Evolutionary conservation across 495 filamentous ascomycete genomes (phyloP).

Genomic region (Podospora fimiseda): DNA sequence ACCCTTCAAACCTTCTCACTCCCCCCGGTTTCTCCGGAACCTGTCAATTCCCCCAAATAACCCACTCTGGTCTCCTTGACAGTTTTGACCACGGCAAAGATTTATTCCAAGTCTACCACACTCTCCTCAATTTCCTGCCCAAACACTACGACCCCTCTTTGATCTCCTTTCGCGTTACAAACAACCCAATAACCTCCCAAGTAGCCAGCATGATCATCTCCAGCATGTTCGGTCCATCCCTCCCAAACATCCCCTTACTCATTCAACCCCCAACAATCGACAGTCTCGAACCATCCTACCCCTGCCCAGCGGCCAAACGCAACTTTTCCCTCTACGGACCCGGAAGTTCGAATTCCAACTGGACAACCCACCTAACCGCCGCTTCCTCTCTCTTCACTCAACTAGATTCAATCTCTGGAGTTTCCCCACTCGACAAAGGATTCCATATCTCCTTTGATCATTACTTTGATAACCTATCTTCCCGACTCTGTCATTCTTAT

Average conservation of each 20-base stretch:
- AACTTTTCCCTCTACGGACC: slow-evolving; percentile 34
- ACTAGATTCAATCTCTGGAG: slow-evolving; percentile 56
- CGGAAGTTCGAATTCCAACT: slow-evolving; percentile 42
- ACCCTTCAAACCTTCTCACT: slow-evolving; percentile 52
- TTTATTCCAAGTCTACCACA: slow-evolving; percentile 57
- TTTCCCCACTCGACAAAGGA: slow-evolving; percentile 43
- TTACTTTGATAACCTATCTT: slow-evolving; percentile 68
- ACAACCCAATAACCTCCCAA: slow-evolving; percentile 65
- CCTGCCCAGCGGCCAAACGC: slow-evolving; percentile 48
- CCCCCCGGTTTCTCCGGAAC: slow-evolving; percentile 53
- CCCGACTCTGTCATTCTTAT: slow-evolving; percentile 64
- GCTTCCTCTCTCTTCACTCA: slow-evolving; percentile 41
- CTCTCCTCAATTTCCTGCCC: slow-evolving; percentile 51
- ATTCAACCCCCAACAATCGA: slow-evolving; percentile 50
- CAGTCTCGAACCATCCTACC: slow-evolving; percentile 58
- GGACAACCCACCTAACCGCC: slow-evolving; percentile 53
- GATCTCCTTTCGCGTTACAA: slow-evolving; percentile 56
- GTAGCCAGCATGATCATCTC: slow-evolving; percentile 58
- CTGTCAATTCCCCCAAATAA: slow-evolving; percentile 70
- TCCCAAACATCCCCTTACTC: slow-evolving; percentile 36
- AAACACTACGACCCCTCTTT: slow-evolving; percentile 17
- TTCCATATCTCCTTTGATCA: slow-evolving; percentile 63
- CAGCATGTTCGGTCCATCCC: slow-evolving; percentile 48
- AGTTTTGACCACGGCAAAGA: slow-evolving; percentile 61
- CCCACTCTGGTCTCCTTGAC: slow-evolving; percentile 55